Evolutionary conservation across 1,139 yeast species (phyloP), one percentile per base, ranked within the genome.

Genomic region (Taphrina confusa): DNA sequence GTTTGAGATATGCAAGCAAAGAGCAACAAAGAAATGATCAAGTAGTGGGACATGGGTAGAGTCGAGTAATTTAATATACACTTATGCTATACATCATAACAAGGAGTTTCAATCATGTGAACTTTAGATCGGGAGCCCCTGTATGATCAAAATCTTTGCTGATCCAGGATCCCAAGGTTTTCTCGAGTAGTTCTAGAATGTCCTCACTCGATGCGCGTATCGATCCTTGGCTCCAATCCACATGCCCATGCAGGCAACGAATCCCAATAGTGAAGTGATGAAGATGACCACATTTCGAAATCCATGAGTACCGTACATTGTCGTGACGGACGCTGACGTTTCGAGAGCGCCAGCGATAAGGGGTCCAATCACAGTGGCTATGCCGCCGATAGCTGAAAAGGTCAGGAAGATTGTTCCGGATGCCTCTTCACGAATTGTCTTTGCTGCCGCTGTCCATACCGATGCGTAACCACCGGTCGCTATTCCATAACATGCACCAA

Each of bases 351-450:
- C 57, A 2, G 57, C 57, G 11, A 52, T 44, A 8, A 44, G 27
- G 1, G 57, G 57, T 2, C 57, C 57, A 30, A 52, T 40, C 8
- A 52, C 45, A 12, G 49, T 52, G 6, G 57, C 57, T 6, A 39
- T 20, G 5, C 57, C 57, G 5, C 36, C 34, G 34, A 52, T 28
- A 30, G 34, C 45, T 12, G 57, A 42, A 12, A 52, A 40, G 2
- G 57, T 44, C 28, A 52, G 31, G 49, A 52, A 52, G 25, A 52
- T 36, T 3, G 57, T 52, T 4, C 57, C 57, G 40, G 49, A 39
- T 16, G 34, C 18, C 12, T 52, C 57, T n/a, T 30, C 46, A n/a
- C 46, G 39, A 1, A 52, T 44, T 12, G 39, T 36, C 39, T 42
- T 39, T 20, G 57, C 45, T 3, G 57, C 57, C 20, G 49, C 39